phyloP scores from a whole-genome alignment of 1,284 basidiomycete species.

The Crocinoboletus sp. region DNA sequence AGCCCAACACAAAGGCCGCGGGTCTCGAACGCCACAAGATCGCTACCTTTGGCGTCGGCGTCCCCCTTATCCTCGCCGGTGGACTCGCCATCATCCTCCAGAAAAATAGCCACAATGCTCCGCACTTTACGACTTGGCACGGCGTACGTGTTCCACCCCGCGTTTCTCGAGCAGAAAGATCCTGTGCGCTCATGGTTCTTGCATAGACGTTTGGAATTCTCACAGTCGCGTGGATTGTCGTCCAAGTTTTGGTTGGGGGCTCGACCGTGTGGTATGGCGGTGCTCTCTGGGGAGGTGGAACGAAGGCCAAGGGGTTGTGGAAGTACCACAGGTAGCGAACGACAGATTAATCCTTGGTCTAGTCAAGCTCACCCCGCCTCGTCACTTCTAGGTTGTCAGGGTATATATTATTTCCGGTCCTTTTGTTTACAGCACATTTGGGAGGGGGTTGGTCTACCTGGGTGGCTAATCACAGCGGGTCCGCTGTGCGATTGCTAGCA shows the following conservation, averaged over 20 bases:
- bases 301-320: slow-evolving; percentile 65
- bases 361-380: neutral
- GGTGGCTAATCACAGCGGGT: slow-evolving; percentile 37
- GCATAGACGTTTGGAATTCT: slow-evolving; percentile 52
- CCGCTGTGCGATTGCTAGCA: slow-evolving; percentile 43
- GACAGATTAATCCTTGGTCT: slow-evolving; percentile 2
- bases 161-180: too few species aligned
- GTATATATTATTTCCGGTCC: slow-evolving; percentile 52
- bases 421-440: slow-evolving; percentile 55
- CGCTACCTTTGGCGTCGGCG: slow-evolving; percentile 47
- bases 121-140: slow-evolving; percentile 66
- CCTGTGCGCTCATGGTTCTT: too few species aligned
- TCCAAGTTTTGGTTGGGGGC: slow-evolving; percentile 54
- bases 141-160: slow-evolving; percentile 41
- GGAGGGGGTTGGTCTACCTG: slow-evolving; percentile 64
- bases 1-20: slow-evolving; percentile 58
- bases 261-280: slow-evolving; percentile 69
- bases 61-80: slow-evolving; percentile 53
- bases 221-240: slow-evolving; percentile 48
- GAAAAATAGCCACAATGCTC: slow-evolving; percentile 42
- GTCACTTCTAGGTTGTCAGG: slow-evolving; percentile 50
- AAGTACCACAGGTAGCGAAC: slow-evolving; percentile 62
- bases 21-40: slow-evolving; percentile 63
- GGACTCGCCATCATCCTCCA: slow-evolving; percentile 50
- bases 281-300: slow-evolving; percentile 56